Conservation (phyloP, 192 early-diverging fungal species). For the Cetraspora pellucida region DNA sequence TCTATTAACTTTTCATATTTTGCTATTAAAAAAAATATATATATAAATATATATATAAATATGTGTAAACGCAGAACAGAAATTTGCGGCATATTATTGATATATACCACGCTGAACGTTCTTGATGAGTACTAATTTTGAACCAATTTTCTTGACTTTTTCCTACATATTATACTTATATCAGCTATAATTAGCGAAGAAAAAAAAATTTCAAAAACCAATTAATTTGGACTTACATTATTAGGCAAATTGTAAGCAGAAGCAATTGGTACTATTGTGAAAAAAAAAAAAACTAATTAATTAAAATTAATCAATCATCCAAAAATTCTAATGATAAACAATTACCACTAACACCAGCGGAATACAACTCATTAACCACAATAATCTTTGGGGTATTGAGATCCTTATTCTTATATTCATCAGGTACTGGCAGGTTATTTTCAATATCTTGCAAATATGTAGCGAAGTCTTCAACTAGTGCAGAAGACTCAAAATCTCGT, state of each 20-base stretch:
- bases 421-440: constrained; percentile 66
- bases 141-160: constrained; percentile 66
- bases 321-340: too few species aligned
- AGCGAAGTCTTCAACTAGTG: constrained; percentile 65
- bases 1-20: constrained; percentile 65
- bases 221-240: constrained; percentile 46
- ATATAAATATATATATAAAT: too few species aligned
- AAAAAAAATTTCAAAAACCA: background rate
- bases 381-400: constrained; percentile 69
- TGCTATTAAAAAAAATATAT: background rate
- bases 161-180: constrained; percentile 41
- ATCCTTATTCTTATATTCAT: constrained; percentile 61
- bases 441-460: constrained; percentile 66
- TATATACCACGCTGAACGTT: constrained; percentile 67
- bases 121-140: constrained; percentile 76
- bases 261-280: constrained; percentile 63
- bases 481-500: constrained; percentile 61
- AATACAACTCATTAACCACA: constrained; percentile 74
- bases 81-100: background rate
- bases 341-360: constrained; percentile 63
- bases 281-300: too few species aligned
- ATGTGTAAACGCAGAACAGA: background rate
- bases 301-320: too few species aligned
- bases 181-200: background rate
- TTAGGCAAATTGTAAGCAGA: constrained; percentile 80